A percentile compares a stretch with the other conserved stretches of the same genome.
phyloP scores from a whole-genome alignment of 2,329 filamentous ascomycete species.

The Hypomyces perniciosus region DNA sequence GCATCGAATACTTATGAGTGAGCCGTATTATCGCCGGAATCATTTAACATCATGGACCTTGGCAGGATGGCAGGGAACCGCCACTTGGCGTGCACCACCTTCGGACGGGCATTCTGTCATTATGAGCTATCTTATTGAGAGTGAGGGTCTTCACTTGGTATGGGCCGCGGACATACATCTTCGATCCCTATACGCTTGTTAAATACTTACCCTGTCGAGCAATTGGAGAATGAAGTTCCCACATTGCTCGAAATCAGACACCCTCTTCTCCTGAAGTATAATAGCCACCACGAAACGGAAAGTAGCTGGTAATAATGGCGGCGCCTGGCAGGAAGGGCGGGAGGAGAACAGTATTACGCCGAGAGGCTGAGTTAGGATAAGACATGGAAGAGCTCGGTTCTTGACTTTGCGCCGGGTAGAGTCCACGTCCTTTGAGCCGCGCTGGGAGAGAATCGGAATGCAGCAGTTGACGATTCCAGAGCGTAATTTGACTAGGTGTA shows the following conservation, averaged over 20 bases:
- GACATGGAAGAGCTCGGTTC: slow-evolving; percentile 8
- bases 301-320: slow-evolving; percentile 12
- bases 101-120: slow-evolving; percentile 9
- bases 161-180: slow-evolving; percentile 8
- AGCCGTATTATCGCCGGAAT: slow-evolving; percentile 4
- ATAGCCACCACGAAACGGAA: neutral
- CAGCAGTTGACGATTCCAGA: slow-evolving; percentile 5
- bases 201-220: slow-evolving; percentile 1
- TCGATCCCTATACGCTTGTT: neutral
- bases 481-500: slow-evolving; percentile 1
- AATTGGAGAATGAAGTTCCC: neutral
- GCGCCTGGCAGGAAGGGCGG: slow-evolving; percentile 3
- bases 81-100: slow-evolving; percentile 10
- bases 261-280: slow-evolving; percentile 1
- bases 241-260: slow-evolving; percentile 5
- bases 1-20: slow-evolving; percentile 3
- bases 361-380: slow-evolving; percentile 5
- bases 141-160: slow-evolving; percentile 3
- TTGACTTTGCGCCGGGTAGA: slow-evolving; percentile 7
- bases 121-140: slow-evolving; percentile 1
- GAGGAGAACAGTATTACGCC: slow-evolving; percentile 1
- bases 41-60: slow-evolving; percentile 11
- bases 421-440: slow-evolving; percentile 3
- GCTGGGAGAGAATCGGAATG: slow-evolving; percentile 10
- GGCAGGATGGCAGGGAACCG: slow-evolving; percentile 10